Evolutionary conservation across 768 basidiomycete genomes (phyloP).

Genomic region (Tylopilus balloui): DNA sequence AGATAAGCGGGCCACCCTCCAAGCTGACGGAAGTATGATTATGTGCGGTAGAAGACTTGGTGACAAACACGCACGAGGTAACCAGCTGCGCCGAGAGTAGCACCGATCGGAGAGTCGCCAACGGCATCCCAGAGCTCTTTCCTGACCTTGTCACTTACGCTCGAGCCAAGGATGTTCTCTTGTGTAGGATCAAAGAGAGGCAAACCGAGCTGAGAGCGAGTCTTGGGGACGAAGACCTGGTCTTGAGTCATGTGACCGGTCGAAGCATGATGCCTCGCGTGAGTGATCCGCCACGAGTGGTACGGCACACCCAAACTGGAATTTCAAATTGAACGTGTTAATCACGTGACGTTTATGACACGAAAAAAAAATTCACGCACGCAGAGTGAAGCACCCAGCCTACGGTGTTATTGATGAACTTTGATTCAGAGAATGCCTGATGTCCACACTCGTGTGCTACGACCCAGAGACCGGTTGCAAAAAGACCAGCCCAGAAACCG

Average conservation of each 20-base stretch:
- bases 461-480: constrained; percentile 92
- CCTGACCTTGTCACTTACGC: constrained; percentile 61
- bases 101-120: constrained; percentile 84
- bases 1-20: constrained; percentile 87
- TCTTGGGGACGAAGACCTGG: constrained; percentile 91
- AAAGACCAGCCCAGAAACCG: constrained; percentile 76
- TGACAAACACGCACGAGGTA: constrained; percentile 50
- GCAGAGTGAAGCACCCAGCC: constrained; percentile 91
- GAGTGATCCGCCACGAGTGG: constrained; percentile 93
- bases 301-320: constrained; percentile 88
- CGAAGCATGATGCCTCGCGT: constrained; percentile 93
- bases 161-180: constrained; percentile 62
- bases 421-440: constrained; percentile 92
- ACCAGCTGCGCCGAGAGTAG: constrained; percentile 45
- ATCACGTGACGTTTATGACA: constrained; percentile 20
- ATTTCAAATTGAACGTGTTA: constrained; percentile 15
- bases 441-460: constrained; percentile 95
- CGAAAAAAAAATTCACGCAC: constrained; percentile 43
- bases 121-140: constrained; percentile 79
- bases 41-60: neutral
- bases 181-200: constrained; percentile 63
- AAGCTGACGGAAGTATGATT: constrained; percentile 39
- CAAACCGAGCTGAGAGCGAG: constrained; percentile 68
- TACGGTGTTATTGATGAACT: constrained; percentile 84
- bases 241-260: constrained; percentile 93